Base-by-base conservation (phyloP, 345 rosid species). In the Capsella bursapastoris region DNA sequence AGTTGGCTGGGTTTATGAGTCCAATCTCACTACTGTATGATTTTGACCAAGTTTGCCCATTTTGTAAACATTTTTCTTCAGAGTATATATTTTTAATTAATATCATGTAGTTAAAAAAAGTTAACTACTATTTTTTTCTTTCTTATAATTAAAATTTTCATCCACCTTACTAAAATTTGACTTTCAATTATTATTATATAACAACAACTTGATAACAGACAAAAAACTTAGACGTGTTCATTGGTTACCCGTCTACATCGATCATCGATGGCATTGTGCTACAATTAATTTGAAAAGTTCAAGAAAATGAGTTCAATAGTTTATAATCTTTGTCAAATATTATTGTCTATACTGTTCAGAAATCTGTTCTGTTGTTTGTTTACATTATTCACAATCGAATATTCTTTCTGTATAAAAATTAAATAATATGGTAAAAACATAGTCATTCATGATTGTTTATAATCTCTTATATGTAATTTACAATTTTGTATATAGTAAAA, bases 201-300 rank as follows among this genome's bases (percentile, higher is more conserved):
- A 6, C 52, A 16, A 16, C 53, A 49, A 49, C 13, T 41, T 28
- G 12, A 41, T 28, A 28, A 55, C 52, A 22, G 25, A 18, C 22
- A 18, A 52, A 55, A n/a, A 41, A 41, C 22, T 7, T 35, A n/a
- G 50, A 61, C 44, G 22, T 51, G 14, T 51, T 45, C 2, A 18
- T 51, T 48, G 49, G 59, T 66, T 35, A 11, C 31, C 25, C 43
- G 35, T 74, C 72, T 37, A 66, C 66, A 22, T 74, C 65, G 49
- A 45, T 40, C 43, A 73, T 57, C 44, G 32, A 48, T 74, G 72
- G 15, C 78, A 16, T 48, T 40, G 48, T 48, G 13, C 16, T 52
- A 63, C 4, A 53, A 10, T 8, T 50, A 25, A 27, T 53, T 66
- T 65, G 13, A 57, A 73, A 45, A 6, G 5, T 45, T 47, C 66